These are phyloP conservation scores for Vigna hirtella DNA, from an alignment of 306 rosid species.

Conservation along the genomic window DNA sequence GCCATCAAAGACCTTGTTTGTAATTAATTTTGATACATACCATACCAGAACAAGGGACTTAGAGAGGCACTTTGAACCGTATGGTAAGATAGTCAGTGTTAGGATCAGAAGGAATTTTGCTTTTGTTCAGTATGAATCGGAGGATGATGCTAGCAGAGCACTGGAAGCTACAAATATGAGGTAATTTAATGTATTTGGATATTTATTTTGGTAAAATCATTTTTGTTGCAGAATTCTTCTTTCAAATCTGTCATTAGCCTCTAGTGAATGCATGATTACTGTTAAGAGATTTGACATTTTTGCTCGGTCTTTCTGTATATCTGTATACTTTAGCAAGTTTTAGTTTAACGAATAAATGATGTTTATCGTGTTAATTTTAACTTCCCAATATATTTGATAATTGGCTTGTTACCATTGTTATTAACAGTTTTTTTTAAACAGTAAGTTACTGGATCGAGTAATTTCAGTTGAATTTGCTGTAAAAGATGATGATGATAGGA, in stretches of 20 bases:
- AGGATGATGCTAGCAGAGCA: constrained; percentile 94
- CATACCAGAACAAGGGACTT: constrained; percentile 92
- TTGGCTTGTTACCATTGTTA: constrained; percentile 1
- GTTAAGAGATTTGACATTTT: constrained; percentile 9
- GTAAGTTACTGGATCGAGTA: constrained; percentile 93
- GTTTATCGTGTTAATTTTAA: constrained; percentile 14
- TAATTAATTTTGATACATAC: constrained; percentile 90
- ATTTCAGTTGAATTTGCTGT: constrained; percentile 94
- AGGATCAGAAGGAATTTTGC: constrained; percentile 96
- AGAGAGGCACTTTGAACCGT: constrained; percentile 97
- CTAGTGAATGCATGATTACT: neutral
- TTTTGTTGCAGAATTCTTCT: neutral
- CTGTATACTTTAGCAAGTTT: constrained; percentile 3
- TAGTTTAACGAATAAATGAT: neutral
- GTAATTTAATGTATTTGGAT: constrained; percentile 48
- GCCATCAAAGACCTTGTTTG: constrained; percentile 94
- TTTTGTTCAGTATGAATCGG: constrained; percentile 91
- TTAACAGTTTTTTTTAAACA: constrained; percentile 44
- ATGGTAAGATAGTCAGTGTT: constrained; percentile 90
- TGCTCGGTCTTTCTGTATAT: constrained; percentile 18
- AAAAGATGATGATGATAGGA: constrained; percentile 83
- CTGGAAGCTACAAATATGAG: constrained; percentile 92
- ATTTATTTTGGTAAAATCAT: constrained; percentile 12
- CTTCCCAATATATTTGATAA: constrained; percentile 16
- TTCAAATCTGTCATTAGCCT: constrained; percentile 1